A percentile compares a stretch with the other conserved stretches of the same genome.
Conservation (phyloP, 352 stramenopile species). For the Pythium graminicola region DNA sequence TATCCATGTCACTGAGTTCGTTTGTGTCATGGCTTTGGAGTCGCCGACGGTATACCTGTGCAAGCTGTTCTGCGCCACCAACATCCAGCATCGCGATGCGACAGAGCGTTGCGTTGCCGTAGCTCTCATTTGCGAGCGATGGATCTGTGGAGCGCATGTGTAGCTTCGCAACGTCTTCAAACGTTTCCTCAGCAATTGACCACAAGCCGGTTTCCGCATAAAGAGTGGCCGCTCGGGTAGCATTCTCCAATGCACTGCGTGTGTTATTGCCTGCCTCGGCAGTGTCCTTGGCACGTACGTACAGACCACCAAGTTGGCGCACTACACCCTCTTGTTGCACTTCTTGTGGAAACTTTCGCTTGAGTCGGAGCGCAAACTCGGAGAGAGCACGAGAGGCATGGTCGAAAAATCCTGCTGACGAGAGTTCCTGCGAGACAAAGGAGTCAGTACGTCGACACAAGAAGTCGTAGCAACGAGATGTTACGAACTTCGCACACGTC, state of each 20-base stretch:
- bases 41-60: conserved; percentile 21
- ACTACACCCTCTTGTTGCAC: conserved; percentile 7
- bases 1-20: conserved; percentile 42
- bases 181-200: conserved; percentile 45
- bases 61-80: conserved; percentile 44
- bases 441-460: too few relatives aligned
- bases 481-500: conserved; percentile 51
- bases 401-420: conserved; percentile 54
- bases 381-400: conserved; percentile 53
- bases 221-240: conserved; percentile 36
- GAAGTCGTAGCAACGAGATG: too few relatives aligned
- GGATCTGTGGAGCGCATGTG: conserved; percentile 31
- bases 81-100: conserved; percentile 53
- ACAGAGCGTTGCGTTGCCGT: conserved; percentile 54
- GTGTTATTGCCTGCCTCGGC: conserved; percentile 47
- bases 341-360: conserved; percentile 51
- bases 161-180: conserved; percentile 47
- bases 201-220: conserved; percentile 53
- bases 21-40: not conserved
- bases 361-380: conserved; percentile 52
- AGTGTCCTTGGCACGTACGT: conserved; percentile 46
- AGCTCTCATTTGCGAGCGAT: conserved; percentile 43
- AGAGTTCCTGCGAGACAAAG: conserved; percentile 29
- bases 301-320: conserved; percentile 27
- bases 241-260: conserved; percentile 44